phyloP scores from a whole-genome alignment of 2,329 filamentous ascomycete genomes.

The Neofusicoccum sp. region DNA sequence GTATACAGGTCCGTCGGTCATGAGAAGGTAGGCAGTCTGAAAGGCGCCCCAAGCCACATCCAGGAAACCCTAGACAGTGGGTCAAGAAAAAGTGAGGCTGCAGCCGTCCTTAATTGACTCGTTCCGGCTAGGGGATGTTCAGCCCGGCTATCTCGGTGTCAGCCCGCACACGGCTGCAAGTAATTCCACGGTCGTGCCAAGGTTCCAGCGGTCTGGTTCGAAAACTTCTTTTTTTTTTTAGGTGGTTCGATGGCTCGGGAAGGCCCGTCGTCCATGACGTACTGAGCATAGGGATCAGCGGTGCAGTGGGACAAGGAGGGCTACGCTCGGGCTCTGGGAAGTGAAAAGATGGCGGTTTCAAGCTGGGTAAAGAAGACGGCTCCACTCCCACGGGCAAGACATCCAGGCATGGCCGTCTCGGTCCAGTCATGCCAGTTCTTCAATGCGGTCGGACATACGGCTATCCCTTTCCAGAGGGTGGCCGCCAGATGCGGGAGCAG shows the following conservation, averaged over 20 bases:
- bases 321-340: neutral
- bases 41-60: neutral
- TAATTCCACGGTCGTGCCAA: neutral
- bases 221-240: neutral
- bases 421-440: neutral
- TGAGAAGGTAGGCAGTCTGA: neutral
- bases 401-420: neutral
- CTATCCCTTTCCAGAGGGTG: neutral
- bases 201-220: neutral
- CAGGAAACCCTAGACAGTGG: neutral
- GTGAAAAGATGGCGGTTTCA: neutral
- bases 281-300: constrained; percentile 6
- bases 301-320: neutral
- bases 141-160: neutral
- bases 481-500: neutral
- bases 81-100: neutral
- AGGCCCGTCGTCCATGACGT: neutral
- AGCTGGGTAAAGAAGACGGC: neutral
- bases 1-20: neutral
- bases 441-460: constrained; percentile 3
- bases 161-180: neutral
- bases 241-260: constrained; percentile 3
- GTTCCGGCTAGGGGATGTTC: neutral
- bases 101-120: neutral
- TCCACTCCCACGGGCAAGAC: neutral